These are phyloP conservation scores for Mangifera indica DNA, from an alignment of 345 rosid genomes.

Conservation along the genomic window DNA sequence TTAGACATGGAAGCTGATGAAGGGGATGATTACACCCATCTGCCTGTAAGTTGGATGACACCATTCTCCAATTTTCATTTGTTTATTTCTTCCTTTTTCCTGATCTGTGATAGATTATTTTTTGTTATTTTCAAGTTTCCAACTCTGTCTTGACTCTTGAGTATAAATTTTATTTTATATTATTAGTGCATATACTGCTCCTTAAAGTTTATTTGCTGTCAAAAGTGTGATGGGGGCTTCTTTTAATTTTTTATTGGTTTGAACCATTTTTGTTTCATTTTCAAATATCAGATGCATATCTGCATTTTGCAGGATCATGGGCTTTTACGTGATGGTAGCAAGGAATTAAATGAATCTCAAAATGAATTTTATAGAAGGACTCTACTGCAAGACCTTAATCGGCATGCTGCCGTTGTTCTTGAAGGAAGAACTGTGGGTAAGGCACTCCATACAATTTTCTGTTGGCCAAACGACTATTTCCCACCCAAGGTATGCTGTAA, in stretches of 20 bases:
- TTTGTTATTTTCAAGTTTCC: slow-evolving; percentile 1
- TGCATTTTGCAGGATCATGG: slow-evolving; percentile 70
- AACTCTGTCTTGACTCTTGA: not conserved
- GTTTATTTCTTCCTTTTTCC: not conserved
- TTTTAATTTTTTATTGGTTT: slow-evolving; percentile 2
- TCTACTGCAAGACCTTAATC: slow-evolving; percentile 72
- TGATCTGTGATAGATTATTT: not conserved
- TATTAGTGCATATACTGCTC: not conserved
- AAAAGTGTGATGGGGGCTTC: not conserved
- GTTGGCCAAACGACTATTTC: too few species aligned
- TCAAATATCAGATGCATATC: slow-evolving; percentile 13
- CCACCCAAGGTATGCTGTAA: too few species aligned
- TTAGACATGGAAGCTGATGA: slow-evolving; percentile 91
- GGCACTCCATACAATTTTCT: slow-evolving; percentile 19
- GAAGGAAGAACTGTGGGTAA: slow-evolving; percentile 79
- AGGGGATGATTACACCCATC: slow-evolving; percentile 95
- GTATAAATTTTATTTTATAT: not conserved
- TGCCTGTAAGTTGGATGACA: slow-evolving; percentile 58
- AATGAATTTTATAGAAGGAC: slow-evolving; percentile 59
- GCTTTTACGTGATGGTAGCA: slow-evolving; percentile 62
- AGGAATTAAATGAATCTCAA: slow-evolving; percentile 53
- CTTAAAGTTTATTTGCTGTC: not conserved
- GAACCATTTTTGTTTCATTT: not conserved
- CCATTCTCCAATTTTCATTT: not conserved
- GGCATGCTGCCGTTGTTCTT: slow-evolving; percentile 93